Conservation (phyloP, 768 basidiomycete species). For the Leccinum uliginosum region DNA sequence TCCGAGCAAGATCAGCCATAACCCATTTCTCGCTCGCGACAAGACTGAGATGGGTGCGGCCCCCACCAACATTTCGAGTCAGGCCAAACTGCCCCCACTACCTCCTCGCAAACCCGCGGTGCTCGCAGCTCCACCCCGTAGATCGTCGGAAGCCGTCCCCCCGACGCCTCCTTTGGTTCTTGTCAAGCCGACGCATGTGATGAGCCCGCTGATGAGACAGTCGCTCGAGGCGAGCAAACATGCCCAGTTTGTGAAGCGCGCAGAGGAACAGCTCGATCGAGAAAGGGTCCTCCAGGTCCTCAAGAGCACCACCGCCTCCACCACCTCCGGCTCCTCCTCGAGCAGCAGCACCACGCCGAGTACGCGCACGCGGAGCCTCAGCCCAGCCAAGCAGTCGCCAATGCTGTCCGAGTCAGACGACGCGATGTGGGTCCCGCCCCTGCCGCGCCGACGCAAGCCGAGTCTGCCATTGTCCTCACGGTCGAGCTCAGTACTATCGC, state of each 20-base stretch:
- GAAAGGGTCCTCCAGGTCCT: conserved; percentile 69
- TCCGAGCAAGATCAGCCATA: conserved; percentile 24
- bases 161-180: conserved; percentile 19
- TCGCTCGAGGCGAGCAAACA: conserved; percentile 70
- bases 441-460: conserved; percentile 35
- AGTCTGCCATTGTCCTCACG: conserved; percentile 31
- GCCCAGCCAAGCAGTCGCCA: conserved; percentile 23
- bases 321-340: background rate
- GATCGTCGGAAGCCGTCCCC: conserved; percentile 15
- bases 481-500: conserved; percentile 33
- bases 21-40: conserved; percentile 29
- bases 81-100: conserved; percentile 26
- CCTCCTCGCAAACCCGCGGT: conserved; percentile 35
- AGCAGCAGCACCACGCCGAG: background rate
- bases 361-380: conserved; percentile 28
- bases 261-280: conserved; percentile 62
- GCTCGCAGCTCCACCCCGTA: conserved; percentile 16
- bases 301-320: conserved; percentile 46
- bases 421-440: conserved; percentile 23
- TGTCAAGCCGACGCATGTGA: conserved; percentile 40
- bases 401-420: conserved; percentile 19
- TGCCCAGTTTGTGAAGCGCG: conserved; percentile 65
- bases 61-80: conserved; percentile 2
- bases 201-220: conserved; percentile 67
- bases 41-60: conserved; percentile 7